phyloP scores from a whole-genome alignment of 306 rosid genomes.

The Astragalus membranaceus region DNA sequence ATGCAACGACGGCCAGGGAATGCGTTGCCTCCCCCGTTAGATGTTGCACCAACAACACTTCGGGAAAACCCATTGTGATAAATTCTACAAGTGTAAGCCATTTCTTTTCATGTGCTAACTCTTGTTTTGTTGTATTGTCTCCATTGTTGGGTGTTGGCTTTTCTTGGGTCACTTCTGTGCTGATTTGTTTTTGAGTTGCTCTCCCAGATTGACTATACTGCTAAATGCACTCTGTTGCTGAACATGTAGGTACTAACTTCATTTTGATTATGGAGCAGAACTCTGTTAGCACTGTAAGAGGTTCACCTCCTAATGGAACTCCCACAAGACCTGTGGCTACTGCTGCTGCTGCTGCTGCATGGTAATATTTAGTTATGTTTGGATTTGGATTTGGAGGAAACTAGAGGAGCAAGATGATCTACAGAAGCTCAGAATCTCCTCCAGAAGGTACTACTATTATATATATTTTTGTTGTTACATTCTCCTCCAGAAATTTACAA shows the following conservation, averaged over 20 bases:
- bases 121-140: background rate
- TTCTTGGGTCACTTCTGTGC: no score
- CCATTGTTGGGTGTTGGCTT: background rate
- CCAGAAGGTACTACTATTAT: no score
- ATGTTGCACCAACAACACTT: slow-evolving; percentile 42
- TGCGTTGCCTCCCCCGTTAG: slow-evolving; percentile 75
- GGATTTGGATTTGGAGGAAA: no score
- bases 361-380: no score
- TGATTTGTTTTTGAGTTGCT: background rate
- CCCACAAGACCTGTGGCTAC: no score
- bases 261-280: slow-evolving; percentile 40
- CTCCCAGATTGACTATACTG: no score
- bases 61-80: slow-evolving; percentile 51
- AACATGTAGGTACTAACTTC: background rate
- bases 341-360: no score
- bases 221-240: background rate
- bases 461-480: no score
- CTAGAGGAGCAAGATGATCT: no score
- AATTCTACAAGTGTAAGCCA: slow-evolving; percentile 61
- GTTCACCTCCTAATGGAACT: no score
- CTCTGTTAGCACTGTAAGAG: slow-evolving; percentile 33
- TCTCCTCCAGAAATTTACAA: no score
- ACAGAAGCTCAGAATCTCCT: no score
- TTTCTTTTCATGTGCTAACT: background rate
- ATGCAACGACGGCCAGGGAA: slow-evolving; percentile 66